These are phyloP conservation scores for Fusarium nelsonii DNA, from an alignment of 2,329 filamentous ascomycete species.

Conservation along the genomic window DNA sequence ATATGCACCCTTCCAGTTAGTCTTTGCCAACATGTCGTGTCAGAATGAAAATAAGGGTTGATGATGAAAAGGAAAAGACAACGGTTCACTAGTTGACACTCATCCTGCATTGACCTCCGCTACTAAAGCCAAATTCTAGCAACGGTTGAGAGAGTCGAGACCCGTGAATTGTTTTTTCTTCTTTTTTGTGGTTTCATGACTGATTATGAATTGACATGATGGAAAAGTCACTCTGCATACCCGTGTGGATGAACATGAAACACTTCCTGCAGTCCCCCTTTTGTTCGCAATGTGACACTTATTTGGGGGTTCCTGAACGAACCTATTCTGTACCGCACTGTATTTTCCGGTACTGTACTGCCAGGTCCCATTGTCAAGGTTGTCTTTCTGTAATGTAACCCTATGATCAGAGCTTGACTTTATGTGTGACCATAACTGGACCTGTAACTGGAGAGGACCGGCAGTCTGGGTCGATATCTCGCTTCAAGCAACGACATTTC, in stretches of 20 bases:
- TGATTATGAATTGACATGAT: not conserved
- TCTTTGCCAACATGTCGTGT: conserved; percentile 19
- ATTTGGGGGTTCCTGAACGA: conserved; percentile 4
- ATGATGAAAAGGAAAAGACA: conserved; percentile 1
- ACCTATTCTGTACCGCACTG: not conserved
- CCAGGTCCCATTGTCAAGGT: conserved; percentile 11
- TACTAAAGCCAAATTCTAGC: conserved; percentile 1
- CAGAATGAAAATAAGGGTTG: conserved; percentile 8
- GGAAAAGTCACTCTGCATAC: not conserved
- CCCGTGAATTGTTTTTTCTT: conserved; percentile 7
- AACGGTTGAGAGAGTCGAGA: conserved; percentile 11
- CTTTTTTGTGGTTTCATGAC: conserved; percentile 10
- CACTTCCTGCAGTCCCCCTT: conserved; percentile 1
- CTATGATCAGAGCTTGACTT: not conserved
- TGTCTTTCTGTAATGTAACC: conserved; percentile 17
- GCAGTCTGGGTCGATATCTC: conserved; percentile 21
- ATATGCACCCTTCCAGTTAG: conserved; percentile 12
- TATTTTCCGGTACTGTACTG: not conserved
- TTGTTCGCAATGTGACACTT: conserved; percentile 27
- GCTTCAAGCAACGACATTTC: conserved; percentile 6
- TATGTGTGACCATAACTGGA: conserved; percentile 10
- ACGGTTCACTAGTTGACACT: conserved; percentile 12
- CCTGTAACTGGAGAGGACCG: conserved; percentile 20
- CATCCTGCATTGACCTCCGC: conserved; percentile 11
- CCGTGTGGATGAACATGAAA: conserved; percentile 18